Base-by-base conservation (phyloP, 73 alveolate species). In the Tetrahymena elliotti region DNA sequence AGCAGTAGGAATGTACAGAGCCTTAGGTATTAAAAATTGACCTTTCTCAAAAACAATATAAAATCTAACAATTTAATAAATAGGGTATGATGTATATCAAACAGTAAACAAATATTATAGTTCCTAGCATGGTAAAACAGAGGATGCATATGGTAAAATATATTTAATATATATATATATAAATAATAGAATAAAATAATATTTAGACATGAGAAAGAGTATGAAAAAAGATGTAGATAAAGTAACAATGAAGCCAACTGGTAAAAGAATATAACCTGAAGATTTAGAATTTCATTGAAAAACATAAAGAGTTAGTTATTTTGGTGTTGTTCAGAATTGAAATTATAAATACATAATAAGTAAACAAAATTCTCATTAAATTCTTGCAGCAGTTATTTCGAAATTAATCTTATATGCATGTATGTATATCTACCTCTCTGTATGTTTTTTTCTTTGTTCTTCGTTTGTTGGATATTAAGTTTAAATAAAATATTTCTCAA, bases 201-300 rank as follows among this genome's bases (percentile, higher is more conserved):
- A 27, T 22, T 27, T 94, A 96, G 99, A 99, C 97, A 99, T 99
- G 99, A 93, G 99, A 94, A 99, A 98, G 95, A 97, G 99, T 6
- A 96, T 99, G 99, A 97, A 97, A 35, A 97, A 99, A 82, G 99
- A 99, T 97, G 93, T 47, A 35, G 97, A 98, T 33, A 98, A 98
- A 94, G 97, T 96, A 68, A 97, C 98, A 47, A 93, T 97, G 96
- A 94, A 94, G 40, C 98, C 98, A 83, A 95, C 98, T 12, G 99
- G 99, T 53, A 97, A 97, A 83, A 97, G 97, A 11, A 98, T 98
- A 53, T 93, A 97, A 35, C 99, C 99, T 18, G 98, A 97, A 94
- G 99, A 98, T 83, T 94, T 98, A 82, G 99, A 97, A 96, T 98
- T 96, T 94, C 95, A 96, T 96, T 98, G 98, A 97, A 33, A 47